Conservation (phyloP, 2,329 filamentous ascomycete species). For the Calonectria crousiana region DNA sequence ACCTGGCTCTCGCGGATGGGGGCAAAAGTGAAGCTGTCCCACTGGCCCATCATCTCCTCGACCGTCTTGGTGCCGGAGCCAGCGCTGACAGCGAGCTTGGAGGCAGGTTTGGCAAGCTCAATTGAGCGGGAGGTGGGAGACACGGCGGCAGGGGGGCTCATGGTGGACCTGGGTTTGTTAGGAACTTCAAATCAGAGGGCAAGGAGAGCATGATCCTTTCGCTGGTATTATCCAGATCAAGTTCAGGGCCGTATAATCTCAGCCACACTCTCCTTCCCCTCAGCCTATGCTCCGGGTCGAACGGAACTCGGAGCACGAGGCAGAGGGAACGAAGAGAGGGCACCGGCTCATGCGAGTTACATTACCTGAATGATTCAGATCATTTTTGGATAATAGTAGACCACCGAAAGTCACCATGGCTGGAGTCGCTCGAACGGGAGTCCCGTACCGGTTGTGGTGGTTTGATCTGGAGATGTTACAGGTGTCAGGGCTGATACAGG, state of each 20-base stretch:
- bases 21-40: slow-evolving; percentile 85
- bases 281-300: background rate
- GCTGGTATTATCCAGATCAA: slow-evolving; percentile 99
- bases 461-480: slow-evolving; percentile 39
- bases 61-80: slow-evolving; percentile 44
- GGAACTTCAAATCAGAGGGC: slow-evolving; percentile 47
- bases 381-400: slow-evolving; percentile 53
- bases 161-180: slow-evolving; percentile 47
- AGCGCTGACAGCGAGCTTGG: slow-evolving; percentile 52
- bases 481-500: slow-evolving; percentile 33
- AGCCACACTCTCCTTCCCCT: slow-evolving; percentile 54
- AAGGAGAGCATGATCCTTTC: slow-evolving; percentile 96
- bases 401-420: slow-evolving; percentile 52
- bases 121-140: slow-evolving; percentile 66
- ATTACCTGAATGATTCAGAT: slow-evolving; percentile 56
- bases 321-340: slow-evolving; percentile 44
- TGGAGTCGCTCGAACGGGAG: slow-evolving; percentile 34
- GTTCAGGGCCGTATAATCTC: slow-evolving; percentile 94
- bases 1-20: slow-evolving; percentile 94
- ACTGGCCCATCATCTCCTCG: slow-evolving; percentile 74
- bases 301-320: background rate
- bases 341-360: slow-evolving; percentile 75
- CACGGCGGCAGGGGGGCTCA: slow-evolving; percentile 84
- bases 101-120: slow-evolving; percentile 52
- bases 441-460: slow-evolving; percentile 43